phyloP scores from a whole-genome alignment of 805 yeast genomes.

The Saturnispora silvae region DNA sequence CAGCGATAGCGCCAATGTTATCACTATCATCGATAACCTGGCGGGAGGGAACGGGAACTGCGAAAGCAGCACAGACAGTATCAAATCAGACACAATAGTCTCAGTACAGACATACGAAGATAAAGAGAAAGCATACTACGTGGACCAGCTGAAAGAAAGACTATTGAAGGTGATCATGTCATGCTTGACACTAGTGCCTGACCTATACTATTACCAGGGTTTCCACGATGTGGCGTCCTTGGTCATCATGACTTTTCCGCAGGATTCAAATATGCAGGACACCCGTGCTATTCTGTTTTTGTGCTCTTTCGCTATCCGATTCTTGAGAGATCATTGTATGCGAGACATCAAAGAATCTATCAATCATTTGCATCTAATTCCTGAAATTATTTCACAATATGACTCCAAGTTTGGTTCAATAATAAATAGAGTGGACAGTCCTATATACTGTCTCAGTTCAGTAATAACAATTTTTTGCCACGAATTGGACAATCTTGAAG shows the following conservation, averaged over 20 bases:
- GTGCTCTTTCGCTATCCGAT: constrained; percentile 45
- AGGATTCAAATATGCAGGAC: constrained; percentile 16
- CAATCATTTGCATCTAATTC: constrained; percentile 55
- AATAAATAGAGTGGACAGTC: constrained; percentile 33
- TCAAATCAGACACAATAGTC: neutral
- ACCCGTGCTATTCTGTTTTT: constrained; percentile 34
- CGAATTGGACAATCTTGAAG: constrained; percentile 40
- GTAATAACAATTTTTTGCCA: constrained; percentile 73
- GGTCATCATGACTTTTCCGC: constrained; percentile 40
- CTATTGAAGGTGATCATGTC: constrained; percentile 37
- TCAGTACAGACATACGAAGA: neutral
- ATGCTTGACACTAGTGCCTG: constrained; percentile 51
- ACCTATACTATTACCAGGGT: constrained; percentile 79
- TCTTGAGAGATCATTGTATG: constrained; percentile 80
- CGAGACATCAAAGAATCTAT: constrained; percentile 55
- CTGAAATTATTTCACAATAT: constrained; percentile 40
- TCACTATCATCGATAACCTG: neutral
- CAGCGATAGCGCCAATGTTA: neutral
- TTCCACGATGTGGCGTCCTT: constrained; percentile 78
- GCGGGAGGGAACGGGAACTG: no score
- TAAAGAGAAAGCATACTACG: no score
- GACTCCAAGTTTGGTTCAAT: constrained; percentile 37
- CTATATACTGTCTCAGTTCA: constrained; percentile 65
- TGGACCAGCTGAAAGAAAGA: constrained; percentile 25
- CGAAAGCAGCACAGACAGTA: neutral